Conservation (phyloP, 2,329 filamentous ascomycete genomes). For the Sporothrix protearum region DNA sequence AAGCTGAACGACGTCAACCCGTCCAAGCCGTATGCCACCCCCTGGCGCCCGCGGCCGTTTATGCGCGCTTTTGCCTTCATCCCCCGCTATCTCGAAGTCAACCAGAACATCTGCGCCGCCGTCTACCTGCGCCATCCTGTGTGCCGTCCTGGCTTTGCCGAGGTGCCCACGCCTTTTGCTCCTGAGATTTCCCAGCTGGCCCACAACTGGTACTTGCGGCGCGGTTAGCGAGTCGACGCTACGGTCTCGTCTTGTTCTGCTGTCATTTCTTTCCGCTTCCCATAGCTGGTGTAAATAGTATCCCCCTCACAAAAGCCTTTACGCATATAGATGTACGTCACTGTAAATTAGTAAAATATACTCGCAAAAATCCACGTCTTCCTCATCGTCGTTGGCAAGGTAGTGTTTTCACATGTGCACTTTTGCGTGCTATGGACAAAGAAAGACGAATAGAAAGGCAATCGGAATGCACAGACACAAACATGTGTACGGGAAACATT, state of each 20-base stretch:
- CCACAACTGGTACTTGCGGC: constrained; percentile 89
- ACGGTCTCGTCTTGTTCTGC: neutral
- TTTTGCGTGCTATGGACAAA: neutral
- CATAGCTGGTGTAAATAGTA: constrained; percentile 15
- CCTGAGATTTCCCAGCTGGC: constrained; percentile 71
- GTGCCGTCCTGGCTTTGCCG: constrained; percentile 72
- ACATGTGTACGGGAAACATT: neutral
- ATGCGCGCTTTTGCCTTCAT: constrained; percentile 95
- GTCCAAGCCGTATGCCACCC: constrained; percentile 81
- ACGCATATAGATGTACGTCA: constrained; percentile 13
- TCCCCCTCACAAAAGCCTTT: constrained; percentile 16
- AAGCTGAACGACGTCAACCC: constrained; percentile 66
- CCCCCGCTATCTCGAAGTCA: constrained; percentile 92
- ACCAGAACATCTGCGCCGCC: constrained; percentile 92
- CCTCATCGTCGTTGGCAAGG: neutral
- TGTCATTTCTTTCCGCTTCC: neutral
- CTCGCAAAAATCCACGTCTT: neutral
- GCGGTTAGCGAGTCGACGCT: constrained; percentile 34
- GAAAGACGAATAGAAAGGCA: neutral
- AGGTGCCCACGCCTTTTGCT: constrained; percentile 79
- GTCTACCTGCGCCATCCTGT: constrained; percentile 95
- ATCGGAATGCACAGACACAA: neutral
- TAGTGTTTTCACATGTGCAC: neutral
- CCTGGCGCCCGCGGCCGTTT: constrained; percentile 81
- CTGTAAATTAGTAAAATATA: constrained; percentile 16